Percentiles rank a stretch among this genome's conserved stretches.
These are phyloP conservation scores for Ophiostoma piceae DNA, from an alignment of 2,329 filamentous ascomycete species.

Conservation along the genomic window DNA sequence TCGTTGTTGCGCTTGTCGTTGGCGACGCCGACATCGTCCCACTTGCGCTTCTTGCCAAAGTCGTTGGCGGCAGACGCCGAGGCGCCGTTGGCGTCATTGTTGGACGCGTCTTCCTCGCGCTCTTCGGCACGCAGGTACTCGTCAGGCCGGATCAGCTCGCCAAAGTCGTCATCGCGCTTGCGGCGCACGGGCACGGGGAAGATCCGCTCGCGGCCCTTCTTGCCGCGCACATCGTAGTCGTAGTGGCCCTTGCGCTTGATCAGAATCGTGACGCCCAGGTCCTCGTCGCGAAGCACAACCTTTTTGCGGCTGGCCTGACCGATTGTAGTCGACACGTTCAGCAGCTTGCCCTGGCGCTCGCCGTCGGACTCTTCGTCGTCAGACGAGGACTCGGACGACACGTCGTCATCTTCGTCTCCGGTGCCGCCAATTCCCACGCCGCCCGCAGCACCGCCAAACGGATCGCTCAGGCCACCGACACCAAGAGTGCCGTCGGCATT, in stretches of 20 bases:
- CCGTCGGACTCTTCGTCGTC: conserved; percentile 85
- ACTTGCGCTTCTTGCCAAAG: conserved; percentile 90
- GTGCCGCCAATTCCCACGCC: conserved; percentile 11
- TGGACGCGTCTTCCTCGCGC: conserved; percentile 61
- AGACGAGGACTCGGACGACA: conserved; percentile 75
- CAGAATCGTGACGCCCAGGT: conserved; percentile 85
- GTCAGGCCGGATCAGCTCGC: conserved; percentile 86
- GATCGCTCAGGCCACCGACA: conserved; percentile 7
- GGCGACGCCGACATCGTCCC: conserved; percentile 62
- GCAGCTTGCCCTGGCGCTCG: conserved; percentile 83
- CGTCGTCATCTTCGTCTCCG: conserved; percentile 69
- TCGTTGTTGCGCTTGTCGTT: conserved; percentile 47
- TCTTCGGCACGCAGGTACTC: conserved; percentile 93
- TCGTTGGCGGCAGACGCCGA: conserved; percentile 35
- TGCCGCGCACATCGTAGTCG: conserved; percentile 86
- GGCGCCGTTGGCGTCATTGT: conserved; percentile 47
- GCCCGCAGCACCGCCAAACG: background rate
- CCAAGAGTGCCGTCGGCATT: conserved; percentile 1
- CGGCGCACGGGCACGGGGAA: conserved; percentile 81
- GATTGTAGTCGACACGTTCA: conserved; percentile 82
- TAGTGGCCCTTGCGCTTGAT: conserved; percentile 85
- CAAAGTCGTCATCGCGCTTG: conserved; percentile 82
- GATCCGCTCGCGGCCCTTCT: conserved; percentile 86
- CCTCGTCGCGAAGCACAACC: conserved; percentile 78
- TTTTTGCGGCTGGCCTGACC: conserved; percentile 82